Conservation (phyloP, 2,329 filamentous ascomycete genomes). For the Trichoderma polysporum region DNA sequence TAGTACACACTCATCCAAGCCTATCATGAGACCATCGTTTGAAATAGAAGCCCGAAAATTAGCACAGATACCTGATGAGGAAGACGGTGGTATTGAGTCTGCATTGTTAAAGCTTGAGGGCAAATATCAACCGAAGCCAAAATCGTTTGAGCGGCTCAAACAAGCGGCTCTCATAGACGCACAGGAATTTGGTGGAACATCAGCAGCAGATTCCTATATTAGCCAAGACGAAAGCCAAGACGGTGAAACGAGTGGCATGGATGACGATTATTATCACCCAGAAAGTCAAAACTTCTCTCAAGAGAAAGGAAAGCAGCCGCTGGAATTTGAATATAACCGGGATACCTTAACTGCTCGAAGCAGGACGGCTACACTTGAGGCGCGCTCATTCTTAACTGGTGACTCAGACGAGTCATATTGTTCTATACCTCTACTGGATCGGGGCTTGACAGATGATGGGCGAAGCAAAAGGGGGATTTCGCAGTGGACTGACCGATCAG, state of each 20-base stretch:
- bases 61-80: conserved; percentile 79
- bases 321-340: not conserved
- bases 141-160: conserved; percentile 34
- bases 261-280: not conserved
- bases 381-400: conserved; percentile 53
- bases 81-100: conserved; percentile 88
- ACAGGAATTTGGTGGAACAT: not conserved
- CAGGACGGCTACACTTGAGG: conserved; percentile 32
- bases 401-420: conserved; percentile 73
- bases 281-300: not conserved
- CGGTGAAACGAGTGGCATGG: not conserved
- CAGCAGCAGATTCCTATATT: not conserved
- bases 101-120: conserved; percentile 90
- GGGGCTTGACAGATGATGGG: conserved; percentile 57
- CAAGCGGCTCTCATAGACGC: conserved; percentile 12
- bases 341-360: not conserved
- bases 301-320: conserved; percentile 1
- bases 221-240: not conserved
- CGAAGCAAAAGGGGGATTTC: conserved; percentile 41
- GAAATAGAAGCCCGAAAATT: conserved; percentile 85
- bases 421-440: conserved; percentile 73
- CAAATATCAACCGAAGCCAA: conserved; percentile 62
- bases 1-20: conserved; percentile 62
- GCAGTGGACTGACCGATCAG: conserved; percentile 56
- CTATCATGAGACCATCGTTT: conserved; percentile 71